phyloP scores from a whole-genome alignment of 2,329 filamentous ascomycete species.

The Colletotrichum sansevieriae region DNA sequence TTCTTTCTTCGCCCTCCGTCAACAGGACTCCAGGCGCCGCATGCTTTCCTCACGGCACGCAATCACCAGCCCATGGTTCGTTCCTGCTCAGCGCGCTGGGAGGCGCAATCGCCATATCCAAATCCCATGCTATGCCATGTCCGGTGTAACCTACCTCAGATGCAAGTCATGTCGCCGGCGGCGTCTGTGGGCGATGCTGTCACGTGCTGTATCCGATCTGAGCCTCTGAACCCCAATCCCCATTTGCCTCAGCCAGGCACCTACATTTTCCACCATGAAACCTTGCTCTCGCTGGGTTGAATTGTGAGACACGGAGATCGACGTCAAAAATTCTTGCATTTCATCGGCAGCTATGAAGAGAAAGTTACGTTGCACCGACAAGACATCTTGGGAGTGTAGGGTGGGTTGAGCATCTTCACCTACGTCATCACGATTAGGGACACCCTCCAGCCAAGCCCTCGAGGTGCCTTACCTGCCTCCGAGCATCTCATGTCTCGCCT shows the following conservation, averaged over 20 bases:
- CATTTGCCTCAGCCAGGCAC: constrained; percentile 10
- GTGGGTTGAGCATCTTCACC: constrained; percentile 13
- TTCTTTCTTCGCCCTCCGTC: neutral
- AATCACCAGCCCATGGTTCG: constrained; percentile 19
- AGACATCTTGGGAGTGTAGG: neutral
- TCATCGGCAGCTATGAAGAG: neutral
- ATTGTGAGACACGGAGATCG: neutral
- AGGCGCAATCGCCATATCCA: neutral
- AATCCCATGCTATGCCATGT: neutral
- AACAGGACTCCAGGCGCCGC: neutral
- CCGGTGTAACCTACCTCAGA: constrained; percentile 1
- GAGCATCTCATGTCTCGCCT: neutral
- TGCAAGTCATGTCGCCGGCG: constrained; percentile 10
- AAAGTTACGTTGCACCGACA: neutral
- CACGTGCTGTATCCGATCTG: neutral
- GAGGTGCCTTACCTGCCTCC: neutral
- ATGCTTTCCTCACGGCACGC: constrained; percentile 4
- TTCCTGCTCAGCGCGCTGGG: constrained; percentile 8
- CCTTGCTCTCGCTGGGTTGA: constrained; percentile 3
- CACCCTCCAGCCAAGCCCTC: constrained; percentile 6
- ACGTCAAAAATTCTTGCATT: neutral
- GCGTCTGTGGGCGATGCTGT: neutral
- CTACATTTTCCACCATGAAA: constrained; percentile 11
- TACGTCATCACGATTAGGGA: neutral
- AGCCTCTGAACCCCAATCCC: neutral